These are phyloP conservation scores for Panicum hallii DNA, from an alignment of 202 grass and related monocot species.

Conservation along the genomic window DNA sequence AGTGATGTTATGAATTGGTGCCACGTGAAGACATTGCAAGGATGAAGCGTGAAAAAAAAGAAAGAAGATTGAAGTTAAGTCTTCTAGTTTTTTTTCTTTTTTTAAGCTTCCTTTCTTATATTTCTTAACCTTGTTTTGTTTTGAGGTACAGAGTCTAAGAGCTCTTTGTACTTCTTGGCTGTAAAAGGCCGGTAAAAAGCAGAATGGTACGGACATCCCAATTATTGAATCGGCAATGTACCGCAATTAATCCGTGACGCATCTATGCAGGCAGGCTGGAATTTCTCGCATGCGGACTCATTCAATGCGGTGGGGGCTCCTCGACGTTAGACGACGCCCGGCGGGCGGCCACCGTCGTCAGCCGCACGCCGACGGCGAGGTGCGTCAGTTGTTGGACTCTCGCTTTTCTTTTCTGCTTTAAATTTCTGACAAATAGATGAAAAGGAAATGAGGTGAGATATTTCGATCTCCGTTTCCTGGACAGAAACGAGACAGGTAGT, in stretches of 20 bases:
- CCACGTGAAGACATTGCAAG: no score
- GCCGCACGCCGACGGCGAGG: not conserved
- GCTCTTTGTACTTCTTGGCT: no score
- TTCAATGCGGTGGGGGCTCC: not conserved
- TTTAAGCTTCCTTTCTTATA: no score
- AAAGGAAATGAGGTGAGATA: not conserved
- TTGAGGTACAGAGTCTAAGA: no score
- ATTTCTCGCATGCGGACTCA: not conserved
- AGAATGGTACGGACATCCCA: not conserved
- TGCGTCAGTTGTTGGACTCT: not conserved
- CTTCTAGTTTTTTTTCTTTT: no score
- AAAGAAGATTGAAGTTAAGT: no score
- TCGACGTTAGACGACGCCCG: not conserved
- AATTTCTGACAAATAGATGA: not conserved
- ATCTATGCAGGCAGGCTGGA: not conserved
- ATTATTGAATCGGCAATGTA: conserved; percentile 11
- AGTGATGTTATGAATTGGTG: no score
- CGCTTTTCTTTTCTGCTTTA: not conserved
- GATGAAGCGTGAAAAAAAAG: no score
- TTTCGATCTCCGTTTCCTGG: not conserved
- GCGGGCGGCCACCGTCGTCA: no score
- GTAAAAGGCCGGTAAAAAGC: no score
- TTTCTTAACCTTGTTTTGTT: no score
- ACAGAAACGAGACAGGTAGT: not conserved
- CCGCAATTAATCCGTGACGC: not conserved